Percentiles rank a stretch among this genome's conserved stretches.
These are phyloP conservation scores for Protomyces lactucae-debilis DNA, from an alignment of 1,139 yeast genomes.

Conservation along the genomic window DNA sequence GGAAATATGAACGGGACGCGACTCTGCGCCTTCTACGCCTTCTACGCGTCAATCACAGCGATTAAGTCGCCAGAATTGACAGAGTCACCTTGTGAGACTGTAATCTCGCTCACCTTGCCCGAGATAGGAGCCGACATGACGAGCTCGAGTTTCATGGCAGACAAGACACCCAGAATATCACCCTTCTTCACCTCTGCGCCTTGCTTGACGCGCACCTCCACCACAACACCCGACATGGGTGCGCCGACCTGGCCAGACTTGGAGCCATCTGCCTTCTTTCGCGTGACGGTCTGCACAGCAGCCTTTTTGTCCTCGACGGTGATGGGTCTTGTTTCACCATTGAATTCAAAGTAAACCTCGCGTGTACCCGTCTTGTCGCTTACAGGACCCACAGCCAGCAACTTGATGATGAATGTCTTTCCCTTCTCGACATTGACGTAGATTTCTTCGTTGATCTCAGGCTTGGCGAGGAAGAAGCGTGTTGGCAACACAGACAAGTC, in stretches of 20 bases:
- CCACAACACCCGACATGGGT: slow-evolving; percentile 99
- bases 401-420: slow-evolving; percentile 83
- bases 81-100: slow-evolving; percentile 84
- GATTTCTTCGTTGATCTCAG: slow-evolving; percentile 81
- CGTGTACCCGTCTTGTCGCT: slow-evolving; percentile 80
- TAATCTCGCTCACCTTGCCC: slow-evolving; percentile 73
- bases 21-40: neutral
- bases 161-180: slow-evolving; percentile 86
- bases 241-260: slow-evolving; percentile 94
- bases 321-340: slow-evolving; percentile 97
- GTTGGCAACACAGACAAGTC: slow-evolving; percentile 94
- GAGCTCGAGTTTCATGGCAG: slow-evolving; percentile 99
- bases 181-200: slow-evolving; percentile 93
- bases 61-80: slow-evolving; percentile 90
- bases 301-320: slow-evolving; percentile 83
- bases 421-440: slow-evolving; percentile 89
- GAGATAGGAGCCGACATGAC: slow-evolving; percentile 86
- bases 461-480: slow-evolving; percentile 78
- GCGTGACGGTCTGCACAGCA: slow-evolving; percentile 73
- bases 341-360: slow-evolving; percentile 95
- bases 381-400: slow-evolving; percentile 89
- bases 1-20: neutral
- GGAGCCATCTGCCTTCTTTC: slow-evolving; percentile 83
- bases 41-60: slow-evolving; percentile 37
- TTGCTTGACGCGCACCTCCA: slow-evolving; percentile 83